Conservation (phyloP, 345 rosid species). For the Passiflora organensis region DNA sequence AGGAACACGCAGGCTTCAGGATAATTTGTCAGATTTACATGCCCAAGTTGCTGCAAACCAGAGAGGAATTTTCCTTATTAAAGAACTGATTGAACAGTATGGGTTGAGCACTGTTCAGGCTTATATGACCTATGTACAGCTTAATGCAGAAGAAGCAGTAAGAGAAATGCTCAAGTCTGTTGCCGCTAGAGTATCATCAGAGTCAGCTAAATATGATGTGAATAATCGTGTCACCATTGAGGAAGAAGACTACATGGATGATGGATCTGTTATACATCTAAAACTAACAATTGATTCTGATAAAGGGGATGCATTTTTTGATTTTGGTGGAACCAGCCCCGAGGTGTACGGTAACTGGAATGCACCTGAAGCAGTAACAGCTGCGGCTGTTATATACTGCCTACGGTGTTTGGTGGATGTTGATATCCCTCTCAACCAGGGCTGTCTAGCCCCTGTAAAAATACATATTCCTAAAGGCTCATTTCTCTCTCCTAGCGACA, state of each 20-base stretch:
- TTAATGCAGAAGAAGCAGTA: slow-evolving; percentile 89
- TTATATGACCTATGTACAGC: slow-evolving; percentile 86
- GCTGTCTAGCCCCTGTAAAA: slow-evolving; percentile 85
- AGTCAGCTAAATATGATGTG: slow-evolving; percentile 24
- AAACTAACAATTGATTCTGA: slow-evolving; percentile 58
- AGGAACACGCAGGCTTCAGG: slow-evolving; percentile 81
- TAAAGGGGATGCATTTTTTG: slow-evolving; percentile 82
- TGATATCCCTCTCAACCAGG: slow-evolving; percentile 94
- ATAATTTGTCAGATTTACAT: slow-evolving; percentile 86
- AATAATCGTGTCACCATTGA: slow-evolving; percentile 42
- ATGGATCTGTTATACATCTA: slow-evolving; percentile 75
- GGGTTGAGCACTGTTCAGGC: slow-evolving; percentile 83
- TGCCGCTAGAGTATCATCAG: slow-evolving; percentile 47
- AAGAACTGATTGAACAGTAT: slow-evolving; percentile 83
- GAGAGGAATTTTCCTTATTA: slow-evolving; percentile 80
- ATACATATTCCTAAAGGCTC: slow-evolving; percentile 74
- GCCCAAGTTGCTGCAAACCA: slow-evolving; percentile 98
- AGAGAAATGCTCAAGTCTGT: slow-evolving; percentile 94
- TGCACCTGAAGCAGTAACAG: slow-evolving; percentile 93
- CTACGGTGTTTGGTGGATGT: slow-evolving; percentile 80
- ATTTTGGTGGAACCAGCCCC: slow-evolving; percentile 84
- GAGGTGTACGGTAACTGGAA: slow-evolving; percentile 98
- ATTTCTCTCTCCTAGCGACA: slow-evolving; percentile 88
- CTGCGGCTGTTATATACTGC: slow-evolving; percentile 95
- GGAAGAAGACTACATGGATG: slow-evolving; percentile 95